Base-by-base conservation (phyloP, 768 basidiomycete genomes). In the Rhizopogon vesiculosus region DNA sequence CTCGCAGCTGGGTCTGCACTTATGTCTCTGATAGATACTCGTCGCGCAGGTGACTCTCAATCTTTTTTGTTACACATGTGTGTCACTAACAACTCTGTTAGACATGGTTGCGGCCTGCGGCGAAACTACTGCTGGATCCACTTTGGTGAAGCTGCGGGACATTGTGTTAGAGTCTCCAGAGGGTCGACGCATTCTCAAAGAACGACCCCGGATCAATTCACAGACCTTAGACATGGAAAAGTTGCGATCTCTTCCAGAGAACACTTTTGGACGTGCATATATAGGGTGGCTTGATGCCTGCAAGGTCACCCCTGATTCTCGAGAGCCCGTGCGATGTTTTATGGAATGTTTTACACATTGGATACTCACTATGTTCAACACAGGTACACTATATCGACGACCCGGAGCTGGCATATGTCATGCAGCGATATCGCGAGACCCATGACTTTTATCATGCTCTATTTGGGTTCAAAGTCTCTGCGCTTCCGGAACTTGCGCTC, bases 391-490 rank as follows among this genome's bases (percentile, higher is more conserved):
- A 98, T 65, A 87, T 98, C 55, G 83, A 89, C 65, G 93, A 98
- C 64, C 93, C 94, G 2, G 95, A 97, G 64, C 82, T 97, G 10
- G 97, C 97, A 25, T 98, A 97, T 70, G 91, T 98, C 54, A 93
- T 99, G 89, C 92, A 95, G 62, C 87, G 96, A 50, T 99, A 98
- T 69, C 87, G 96, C 25, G 95, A 99, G 74, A 96, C 90, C 60
- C 97, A 99, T 72, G 96, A 99, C 73, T 88, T 98, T 62, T 97
- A 98, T 67, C 97, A 99, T 66, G 91, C 91, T 64, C 80, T 98
- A 57, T 86, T 85, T 74, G 84, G 84, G 62, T 79, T 98, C 8
- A 94, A 93, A 0, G 93, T 98, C 56, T 87, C 86, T 58, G 89
- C 96, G 64, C 83, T 89, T 55, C 91, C 89, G 45, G 97, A 99